A percentile compares a stretch with the other conserved stretches of the same genome.
Conservation (phyloP, 805 yeast species). For the Cyberlindnera subsufficiens region DNA sequence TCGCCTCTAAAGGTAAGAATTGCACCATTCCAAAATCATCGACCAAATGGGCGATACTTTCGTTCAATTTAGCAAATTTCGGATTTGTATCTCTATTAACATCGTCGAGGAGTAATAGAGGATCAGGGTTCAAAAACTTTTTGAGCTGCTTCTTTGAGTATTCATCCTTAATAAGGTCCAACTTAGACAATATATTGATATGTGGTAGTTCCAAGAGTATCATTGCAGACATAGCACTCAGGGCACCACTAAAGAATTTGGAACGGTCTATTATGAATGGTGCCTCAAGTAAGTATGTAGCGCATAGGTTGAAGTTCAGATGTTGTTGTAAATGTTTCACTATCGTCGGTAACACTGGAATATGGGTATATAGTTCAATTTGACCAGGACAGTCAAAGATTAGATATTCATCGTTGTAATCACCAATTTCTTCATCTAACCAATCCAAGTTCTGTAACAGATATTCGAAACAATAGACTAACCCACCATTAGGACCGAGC, state of each 20-base stretch:
- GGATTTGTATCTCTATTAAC: constrained; percentile 48
- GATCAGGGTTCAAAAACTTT: constrained; percentile 87
- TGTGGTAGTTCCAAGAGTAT: constrained; percentile 92
- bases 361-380: constrained; percentile 89
- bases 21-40: constrained; percentile 99
- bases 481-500: constrained; percentile 92
- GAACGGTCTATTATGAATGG: constrained; percentile 88
- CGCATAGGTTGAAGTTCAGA: constrained; percentile 84
- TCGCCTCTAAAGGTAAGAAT: constrained; percentile 83
- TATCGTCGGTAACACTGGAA: constrained; percentile 86
- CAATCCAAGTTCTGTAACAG: constrained; percentile 87
- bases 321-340: constrained; percentile 78
- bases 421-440: constrained; percentile 97
- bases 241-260: constrained; percentile 91
- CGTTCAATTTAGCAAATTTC: constrained; percentile 65
- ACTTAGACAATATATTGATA: constrained; percentile 79
- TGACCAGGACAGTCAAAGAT: constrained; percentile 98
- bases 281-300: constrained; percentile 87
- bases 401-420: constrained; percentile 86
- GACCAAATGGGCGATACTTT: constrained; percentile 80
- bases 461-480: constrained; percentile 90
- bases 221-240: constrained; percentile 98
- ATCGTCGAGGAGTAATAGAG: constrained; percentile 55
- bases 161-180: constrained; percentile 80
- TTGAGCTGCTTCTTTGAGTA: constrained; percentile 72